These are phyloP conservation scores for Argentina anserina DNA, from an alignment of 306 rosid genomes.

Conservation along the genomic window DNA sequence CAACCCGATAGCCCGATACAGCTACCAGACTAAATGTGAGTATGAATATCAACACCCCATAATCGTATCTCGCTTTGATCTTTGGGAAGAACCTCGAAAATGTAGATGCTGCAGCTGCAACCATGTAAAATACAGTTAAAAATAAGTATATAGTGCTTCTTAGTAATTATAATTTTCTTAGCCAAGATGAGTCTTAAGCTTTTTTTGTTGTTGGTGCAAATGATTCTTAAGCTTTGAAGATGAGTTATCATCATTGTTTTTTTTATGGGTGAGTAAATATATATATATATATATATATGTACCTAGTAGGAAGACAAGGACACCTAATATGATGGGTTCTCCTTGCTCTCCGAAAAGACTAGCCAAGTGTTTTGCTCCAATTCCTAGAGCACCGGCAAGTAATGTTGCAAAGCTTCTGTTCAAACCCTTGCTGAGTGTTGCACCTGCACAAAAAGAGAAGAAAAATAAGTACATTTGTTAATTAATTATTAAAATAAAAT, in stretches of 20 bases:
- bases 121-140: slow-evolving; percentile 8
- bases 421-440: slow-evolving; percentile 63
- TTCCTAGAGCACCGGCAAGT: slow-evolving; percentile 72
- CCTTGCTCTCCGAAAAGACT: slow-evolving; percentile 54
- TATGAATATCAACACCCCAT: slow-evolving; percentile 78
- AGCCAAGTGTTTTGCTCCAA: slow-evolving; percentile 71
- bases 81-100: slow-evolving; percentile 66
- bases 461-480: background rate
- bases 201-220: no score
- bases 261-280: background rate
- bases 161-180: no score
- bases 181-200: no score
- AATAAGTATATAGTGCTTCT: background rate
- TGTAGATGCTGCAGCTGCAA: slow-evolving; percentile 67
- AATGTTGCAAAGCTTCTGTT: slow-evolving; percentile 85
- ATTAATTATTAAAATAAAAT: no score
- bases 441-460: slow-evolving; percentile 48
- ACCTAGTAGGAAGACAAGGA: slow-evolving; percentile 80
- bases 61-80: slow-evolving; percentile 81
- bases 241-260: no score
- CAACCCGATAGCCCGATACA: slow-evolving; percentile 63
- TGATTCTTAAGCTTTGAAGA: background rate
- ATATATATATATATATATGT: slow-evolving; percentile 41
- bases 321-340: slow-evolving; percentile 63
- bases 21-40: slow-evolving; percentile 79